Percentiles rank a stretch among this genome's conserved stretches.
These are phyloP conservation scores for Tylopilus sp. DNA, from an alignment of 768 basidiomycete species.

Conservation along the genomic window DNA sequence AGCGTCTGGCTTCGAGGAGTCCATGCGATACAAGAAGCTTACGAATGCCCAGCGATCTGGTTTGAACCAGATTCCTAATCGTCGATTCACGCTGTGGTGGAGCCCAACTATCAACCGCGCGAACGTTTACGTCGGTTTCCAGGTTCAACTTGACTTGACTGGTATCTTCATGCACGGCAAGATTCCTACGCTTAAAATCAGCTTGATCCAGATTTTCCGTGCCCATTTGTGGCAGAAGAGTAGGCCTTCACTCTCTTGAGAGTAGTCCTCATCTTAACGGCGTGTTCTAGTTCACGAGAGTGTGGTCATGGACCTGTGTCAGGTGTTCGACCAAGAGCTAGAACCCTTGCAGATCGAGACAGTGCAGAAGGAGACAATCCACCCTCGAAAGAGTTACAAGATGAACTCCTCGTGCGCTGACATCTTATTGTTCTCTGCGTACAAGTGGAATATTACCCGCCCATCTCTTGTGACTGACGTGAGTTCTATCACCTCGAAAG, in stretches of 20 bases:
- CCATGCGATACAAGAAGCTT: conserved; percentile 93
- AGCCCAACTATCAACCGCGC: conserved; percentile 98
- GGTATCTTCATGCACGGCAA: conserved; percentile 99
- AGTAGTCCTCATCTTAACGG: conserved; percentile 5
- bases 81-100: conserved; percentile 99
- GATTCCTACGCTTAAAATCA: conserved; percentile 97
- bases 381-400: conserved; percentile 99
- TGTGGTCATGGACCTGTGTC: conserved; percentile 94
- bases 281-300: conserved; percentile 70
- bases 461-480: conserved; percentile 95
- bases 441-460: conserved; percentile 98
- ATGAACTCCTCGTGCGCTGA: conserved; percentile 99
- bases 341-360: conserved; percentile 99
- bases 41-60: conserved; percentile 99
- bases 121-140: conserved; percentile 99
- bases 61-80: conserved; percentile 96
- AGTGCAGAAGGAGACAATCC: conserved; percentile 99
- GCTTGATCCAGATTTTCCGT: conserved; percentile 99
- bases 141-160: conserved; percentile 96
- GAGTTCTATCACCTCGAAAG: conserved; percentile 25
- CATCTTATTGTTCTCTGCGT: conserved; percentile 93
- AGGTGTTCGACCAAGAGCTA: conserved; percentile 98
- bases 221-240: conserved; percentile 99
- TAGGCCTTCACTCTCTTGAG: conserved; percentile 39
- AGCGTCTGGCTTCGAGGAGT: conserved; percentile 94